These are phyloP conservation scores for Coix lacrymajobi DNA, from an alignment of 176 grass and related monocot species.

Conservation along the genomic window DNA sequence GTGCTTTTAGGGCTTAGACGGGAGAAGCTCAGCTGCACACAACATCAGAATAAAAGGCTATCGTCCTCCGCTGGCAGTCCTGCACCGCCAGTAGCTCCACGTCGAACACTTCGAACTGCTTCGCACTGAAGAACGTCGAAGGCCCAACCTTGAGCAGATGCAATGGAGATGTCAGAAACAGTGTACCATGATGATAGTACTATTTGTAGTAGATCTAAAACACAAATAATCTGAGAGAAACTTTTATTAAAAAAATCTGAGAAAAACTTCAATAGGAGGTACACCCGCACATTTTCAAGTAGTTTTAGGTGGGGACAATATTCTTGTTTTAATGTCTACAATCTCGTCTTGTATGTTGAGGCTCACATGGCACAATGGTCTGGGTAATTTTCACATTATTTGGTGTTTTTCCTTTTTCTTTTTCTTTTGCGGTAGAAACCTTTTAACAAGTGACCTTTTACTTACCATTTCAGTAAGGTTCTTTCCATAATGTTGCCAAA, in stretches of 20 bases:
- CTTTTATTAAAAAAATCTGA: not conserved
- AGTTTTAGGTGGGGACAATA: not conserved
- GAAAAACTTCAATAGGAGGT: not conserved
- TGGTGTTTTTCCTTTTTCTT: not conserved
- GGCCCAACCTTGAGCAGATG: slow-evolving; percentile 72
- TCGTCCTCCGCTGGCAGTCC: slow-evolving; percentile 90
- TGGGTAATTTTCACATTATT: not conserved
- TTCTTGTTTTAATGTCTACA: not conserved
- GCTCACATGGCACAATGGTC: not conserved
- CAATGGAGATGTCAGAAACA: slow-evolving; percentile 9
- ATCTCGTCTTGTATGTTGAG: not conserved
- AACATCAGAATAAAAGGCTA: slow-evolving; percentile 89
- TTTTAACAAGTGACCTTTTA: not conserved
- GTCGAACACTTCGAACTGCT: slow-evolving; percentile 95
- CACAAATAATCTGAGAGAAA: not conserved
- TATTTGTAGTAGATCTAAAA: not conserved
- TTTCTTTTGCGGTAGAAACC: not conserved
- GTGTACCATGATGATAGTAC: not conserved
- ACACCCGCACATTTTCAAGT: not conserved
- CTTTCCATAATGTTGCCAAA: not conserved
- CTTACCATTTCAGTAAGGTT: slow-evolving; percentile 1
- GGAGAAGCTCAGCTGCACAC: slow-evolving; percentile 57
- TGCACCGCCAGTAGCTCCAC: slow-evolving; percentile 68
- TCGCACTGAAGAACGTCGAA: slow-evolving; percentile 92
- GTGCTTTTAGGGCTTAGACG: not conserved